Evolutionary conservation across 2,329 filamentous ascomycete species (phyloP).

Genomic region (Amylocarpus encephaloides): DNA sequence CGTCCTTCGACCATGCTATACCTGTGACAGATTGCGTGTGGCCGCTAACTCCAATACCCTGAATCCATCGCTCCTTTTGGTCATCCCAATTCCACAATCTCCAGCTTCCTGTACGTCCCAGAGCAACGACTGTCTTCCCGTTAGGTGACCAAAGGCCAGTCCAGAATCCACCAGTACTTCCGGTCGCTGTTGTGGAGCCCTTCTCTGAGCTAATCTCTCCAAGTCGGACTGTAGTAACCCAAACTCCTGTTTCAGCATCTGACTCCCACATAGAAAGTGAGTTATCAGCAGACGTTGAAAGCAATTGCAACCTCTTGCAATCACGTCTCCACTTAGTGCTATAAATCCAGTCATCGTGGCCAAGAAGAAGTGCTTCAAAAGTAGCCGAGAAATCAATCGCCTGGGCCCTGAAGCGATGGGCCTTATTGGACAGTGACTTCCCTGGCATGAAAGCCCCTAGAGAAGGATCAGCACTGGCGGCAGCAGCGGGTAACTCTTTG

Average conservation of each 20-base stretch:
- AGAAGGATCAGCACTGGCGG: constrained; percentile 49
- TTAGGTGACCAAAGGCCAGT: constrained; percentile 85
- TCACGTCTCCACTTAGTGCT: constrained; percentile 49
- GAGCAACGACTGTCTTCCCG: constrained; percentile 67
- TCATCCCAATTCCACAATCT: constrained; percentile 68
- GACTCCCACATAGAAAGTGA: constrained; percentile 90
- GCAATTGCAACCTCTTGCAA: constrained; percentile 54
- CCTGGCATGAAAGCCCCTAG: constrained; percentile 55
- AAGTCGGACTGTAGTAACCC: constrained; percentile 78
- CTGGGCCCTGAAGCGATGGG: constrained; percentile 63
- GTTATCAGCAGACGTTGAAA: constrained; percentile 92
- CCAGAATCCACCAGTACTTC: constrained; percentile 95
- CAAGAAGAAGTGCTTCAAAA: constrained; percentile 88
- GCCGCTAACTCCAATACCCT: constrained; percentile 71
- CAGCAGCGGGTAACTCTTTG: constrained; percentile 53
- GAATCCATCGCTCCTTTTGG: constrained; percentile 63
- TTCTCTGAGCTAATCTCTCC: constrained; percentile 94
- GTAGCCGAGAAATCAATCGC: constrained; percentile 67
- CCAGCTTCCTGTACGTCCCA: constrained; percentile 92
- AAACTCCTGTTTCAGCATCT: constrained; percentile 77
- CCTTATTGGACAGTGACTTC: constrained; percentile 81
- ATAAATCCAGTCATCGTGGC: constrained; percentile 98
- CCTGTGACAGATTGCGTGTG: constrained; percentile 78
- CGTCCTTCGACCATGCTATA: constrained; percentile 75
- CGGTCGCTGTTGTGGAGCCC: constrained; percentile 91